Base-by-base conservation (phyloP, 441 rosid genomes). In the Lepidium campestre region DNA sequence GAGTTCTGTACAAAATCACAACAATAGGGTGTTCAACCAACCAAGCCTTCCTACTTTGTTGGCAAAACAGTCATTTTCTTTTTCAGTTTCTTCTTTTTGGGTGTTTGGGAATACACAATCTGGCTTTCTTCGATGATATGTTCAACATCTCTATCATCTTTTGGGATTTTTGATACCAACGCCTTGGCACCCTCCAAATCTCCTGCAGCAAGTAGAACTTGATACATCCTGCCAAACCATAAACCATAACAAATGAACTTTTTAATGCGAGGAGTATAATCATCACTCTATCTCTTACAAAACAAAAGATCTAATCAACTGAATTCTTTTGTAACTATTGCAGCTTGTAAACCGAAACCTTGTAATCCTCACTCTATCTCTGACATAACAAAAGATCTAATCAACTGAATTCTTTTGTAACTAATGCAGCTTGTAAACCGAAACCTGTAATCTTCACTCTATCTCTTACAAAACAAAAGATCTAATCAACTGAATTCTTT, bases 181-280 rank as follows among this genome's bases (percentile, higher is more conserved):
- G 18, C 45, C 15, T 70, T 53, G 15, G 96, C 94, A 20, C 77
- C 65, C 59, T 62, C 62, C 12, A 4, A 47, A 68, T 84, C 85
- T 27, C 93, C 91, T 15, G 79, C 76, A 59, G 87, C 92, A 79
- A 91, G 57, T 71, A 85, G 79, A 36, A 79, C 97, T 72, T 88
- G 89, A 79, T 89, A 86, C 98, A 94, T 89, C 87, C 98, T 94
- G 86, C 83, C 67, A 47, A n/a, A 32, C 58, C 53, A 66, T 20
- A 59, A 53, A 67, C 61, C 62, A 31, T 14, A 65, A 75, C 39
- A 10, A 62, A 25, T 36, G 31, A 53, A 42, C 23, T 34, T 2
- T 44, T 44, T 17, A 17, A 56, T 36, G 31, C 31, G 7, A 47
- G 5, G 12, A 47, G 15, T 55, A 0, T 12, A 55, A 20, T 11